Conservation (phyloP, 2,329 filamentous ascomycete genomes). For the Cytospora paraplurivora region DNA sequence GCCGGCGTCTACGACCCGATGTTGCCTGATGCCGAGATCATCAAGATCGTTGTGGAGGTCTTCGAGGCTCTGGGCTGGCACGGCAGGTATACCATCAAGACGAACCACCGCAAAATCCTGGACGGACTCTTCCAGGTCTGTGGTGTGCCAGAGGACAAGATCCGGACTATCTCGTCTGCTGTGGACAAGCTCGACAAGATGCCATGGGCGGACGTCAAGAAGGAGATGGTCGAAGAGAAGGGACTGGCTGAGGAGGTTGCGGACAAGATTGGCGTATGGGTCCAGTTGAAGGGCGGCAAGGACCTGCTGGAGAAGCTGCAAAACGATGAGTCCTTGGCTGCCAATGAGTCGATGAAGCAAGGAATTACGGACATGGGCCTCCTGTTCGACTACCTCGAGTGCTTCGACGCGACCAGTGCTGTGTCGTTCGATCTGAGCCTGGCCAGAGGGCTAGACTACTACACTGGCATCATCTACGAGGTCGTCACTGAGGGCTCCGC, state of each 20-base stretch:
- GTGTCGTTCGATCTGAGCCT: slow-evolving; percentile 90
- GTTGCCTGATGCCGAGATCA: slow-evolving; percentile 88
- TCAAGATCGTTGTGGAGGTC: slow-evolving; percentile 82
- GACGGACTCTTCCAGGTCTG: slow-evolving; percentile 91
- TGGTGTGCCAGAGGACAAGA: slow-evolving; percentile 84
- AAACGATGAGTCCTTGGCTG: slow-evolving; percentile 66
- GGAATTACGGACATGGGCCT: slow-evolving; percentile 80
- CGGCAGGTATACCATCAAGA: slow-evolving; percentile 74
- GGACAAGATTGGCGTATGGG: slow-evolving; percentile 84
- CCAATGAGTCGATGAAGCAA: slow-evolving; percentile 74
- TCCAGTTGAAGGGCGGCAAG: slow-evolving; percentile 67
- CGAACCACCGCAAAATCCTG: slow-evolving; percentile 93
- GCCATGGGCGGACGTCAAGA: slow-evolving; percentile 85
- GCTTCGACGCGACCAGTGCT: slow-evolving; percentile 70
- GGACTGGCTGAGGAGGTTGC: slow-evolving; percentile 75
- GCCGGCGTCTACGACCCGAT: slow-evolving; percentile 86
- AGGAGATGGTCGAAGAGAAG: slow-evolving; percentile 93
- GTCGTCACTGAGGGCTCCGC: slow-evolving; percentile 33
- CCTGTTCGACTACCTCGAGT: slow-evolving; percentile 80
- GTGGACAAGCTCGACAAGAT: slow-evolving; percentile 96
- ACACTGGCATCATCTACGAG: slow-evolving; percentile 53
- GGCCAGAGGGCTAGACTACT: slow-evolving; percentile 84
- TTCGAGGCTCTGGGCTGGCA: slow-evolving; percentile 75
- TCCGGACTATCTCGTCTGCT: slow-evolving; percentile 85
- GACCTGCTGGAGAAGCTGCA: slow-evolving; percentile 74